A percentile compares a stretch with the other conserved stretches of the same genome.
Evolutionary conservation across 2,329 filamentous ascomycete species (phyloP).

Genomic region (Coleophoma crateriformis): DNA sequence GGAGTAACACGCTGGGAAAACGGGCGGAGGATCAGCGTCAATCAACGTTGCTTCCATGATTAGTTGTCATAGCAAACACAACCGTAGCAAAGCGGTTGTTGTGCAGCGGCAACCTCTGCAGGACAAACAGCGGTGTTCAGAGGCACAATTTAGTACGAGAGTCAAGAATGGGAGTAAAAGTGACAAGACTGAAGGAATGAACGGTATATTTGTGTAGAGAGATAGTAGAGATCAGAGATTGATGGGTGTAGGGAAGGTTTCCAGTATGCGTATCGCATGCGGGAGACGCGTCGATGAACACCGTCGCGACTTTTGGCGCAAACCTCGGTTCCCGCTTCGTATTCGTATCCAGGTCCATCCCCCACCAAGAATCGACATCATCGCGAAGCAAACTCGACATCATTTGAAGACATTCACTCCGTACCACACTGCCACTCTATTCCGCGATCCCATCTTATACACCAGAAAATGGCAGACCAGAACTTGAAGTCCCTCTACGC

Average conservation of each 20-base stretch:
- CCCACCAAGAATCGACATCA: neutral
- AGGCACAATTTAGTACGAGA: no score
- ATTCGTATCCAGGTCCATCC: conserved; percentile 68
- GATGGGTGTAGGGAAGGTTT: no score
- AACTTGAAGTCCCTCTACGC: conserved; percentile 46
- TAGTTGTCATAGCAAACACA: conserved; percentile 12
- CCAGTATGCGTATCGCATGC: no score
- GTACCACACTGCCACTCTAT: conserved; percentile 1
- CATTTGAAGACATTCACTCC: neutral
- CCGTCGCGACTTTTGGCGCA: neutral
- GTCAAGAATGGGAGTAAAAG: no score
- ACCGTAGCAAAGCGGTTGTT: no score
- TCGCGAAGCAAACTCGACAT: neutral
- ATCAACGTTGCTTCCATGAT: conserved; percentile 7
- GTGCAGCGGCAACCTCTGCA: no score
- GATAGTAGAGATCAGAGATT: no score
- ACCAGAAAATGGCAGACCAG: conserved; percentile 29
- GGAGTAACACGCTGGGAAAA: neutral
- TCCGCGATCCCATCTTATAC: conserved; percentile 32
- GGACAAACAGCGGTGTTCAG: no score
- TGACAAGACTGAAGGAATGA: no score
- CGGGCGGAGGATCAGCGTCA: neutral
- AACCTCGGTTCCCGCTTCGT: conserved; percentile 42
- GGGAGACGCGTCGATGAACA: no score
- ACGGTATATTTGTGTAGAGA: no score